phyloP scores from a whole-genome alignment of 331 rosid species.

The Acacia pycnantha region DNA sequence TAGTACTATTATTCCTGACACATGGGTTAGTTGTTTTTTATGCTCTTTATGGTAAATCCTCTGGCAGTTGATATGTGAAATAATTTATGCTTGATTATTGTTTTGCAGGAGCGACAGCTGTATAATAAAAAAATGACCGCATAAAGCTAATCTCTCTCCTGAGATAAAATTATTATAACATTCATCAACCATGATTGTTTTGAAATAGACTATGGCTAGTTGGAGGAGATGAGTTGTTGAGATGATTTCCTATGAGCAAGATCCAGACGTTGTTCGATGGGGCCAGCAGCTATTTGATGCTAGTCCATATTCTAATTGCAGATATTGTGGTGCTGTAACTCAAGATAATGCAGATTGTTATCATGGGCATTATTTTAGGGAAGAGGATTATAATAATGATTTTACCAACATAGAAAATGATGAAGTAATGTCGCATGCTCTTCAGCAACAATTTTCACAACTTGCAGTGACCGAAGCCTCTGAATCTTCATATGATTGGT shows the following conservation, averaged over 20 bases:
- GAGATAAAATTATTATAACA: background rate
- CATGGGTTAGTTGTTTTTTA: background rate
- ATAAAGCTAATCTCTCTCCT: background rate
- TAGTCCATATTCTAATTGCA: constrained; percentile 43
- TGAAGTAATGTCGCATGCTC: constrained; percentile 46
- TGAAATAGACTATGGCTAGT: background rate
- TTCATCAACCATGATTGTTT: background rate
- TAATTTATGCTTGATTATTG: constrained; percentile 4
- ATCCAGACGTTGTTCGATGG: constrained; percentile 60
- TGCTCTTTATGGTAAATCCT: background rate
- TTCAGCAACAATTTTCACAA: constrained; percentile 49
- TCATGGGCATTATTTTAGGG: constrained; percentile 38
- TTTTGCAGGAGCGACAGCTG: constrained; percentile 18
- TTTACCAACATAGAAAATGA: constrained; percentile 39
- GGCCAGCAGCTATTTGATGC: constrained; percentile 57
- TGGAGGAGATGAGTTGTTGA: constrained; percentile 1
- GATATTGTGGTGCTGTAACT: constrained; percentile 31
- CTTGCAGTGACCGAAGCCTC: constrained; percentile 41
- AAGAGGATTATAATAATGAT: constrained; percentile 40
- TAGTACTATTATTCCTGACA: background rate
- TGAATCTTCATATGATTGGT: constrained; percentile 28
- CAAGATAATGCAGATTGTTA: constrained; percentile 36
- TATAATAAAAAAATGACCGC: background rate
- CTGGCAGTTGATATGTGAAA: background rate
- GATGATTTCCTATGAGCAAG: constrained; percentile 59